phyloP scores from a whole-genome alignment of 2,329 filamentous ascomycete species.

The Amesomyces nigricolor region DNA sequence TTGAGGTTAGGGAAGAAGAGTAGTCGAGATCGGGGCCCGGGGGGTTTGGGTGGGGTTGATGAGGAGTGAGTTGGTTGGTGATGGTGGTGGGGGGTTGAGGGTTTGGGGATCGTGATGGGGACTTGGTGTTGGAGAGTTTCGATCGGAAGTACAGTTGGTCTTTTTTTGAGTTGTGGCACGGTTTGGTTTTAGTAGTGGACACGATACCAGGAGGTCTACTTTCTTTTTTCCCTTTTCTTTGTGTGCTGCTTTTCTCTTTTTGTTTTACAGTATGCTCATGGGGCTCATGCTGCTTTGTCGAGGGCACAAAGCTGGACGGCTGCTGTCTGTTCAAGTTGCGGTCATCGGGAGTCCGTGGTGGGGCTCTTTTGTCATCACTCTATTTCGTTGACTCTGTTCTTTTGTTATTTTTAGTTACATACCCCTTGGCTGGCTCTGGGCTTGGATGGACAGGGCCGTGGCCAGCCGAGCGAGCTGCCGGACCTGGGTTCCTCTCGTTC shows the following conservation, averaged over 20 bases:
- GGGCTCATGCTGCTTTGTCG: no score
- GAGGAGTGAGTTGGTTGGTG: slow-evolving; percentile 35
- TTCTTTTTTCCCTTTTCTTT: no score
- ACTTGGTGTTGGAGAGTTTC: neutral
- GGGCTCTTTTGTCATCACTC: neutral
- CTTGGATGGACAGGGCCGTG: no score
- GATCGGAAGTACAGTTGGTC: neutral
- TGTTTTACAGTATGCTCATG: no score
- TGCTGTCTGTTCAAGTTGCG: neutral
- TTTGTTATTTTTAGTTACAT: neutral
- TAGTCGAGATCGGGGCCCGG: slow-evolving; percentile 41
- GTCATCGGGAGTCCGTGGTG: neutral
- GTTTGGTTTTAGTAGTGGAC: no score
- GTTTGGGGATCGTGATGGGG: no score
- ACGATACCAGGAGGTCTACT: no score
- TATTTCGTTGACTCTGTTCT: neutral
- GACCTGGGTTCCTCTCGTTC: neutral
- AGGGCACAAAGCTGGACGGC: no score
- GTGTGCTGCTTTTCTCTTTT: no score
- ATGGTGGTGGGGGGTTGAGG: neutral
- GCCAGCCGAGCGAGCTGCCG: no score
- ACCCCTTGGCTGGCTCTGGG: neutral
- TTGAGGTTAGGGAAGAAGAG: slow-evolving; percentile 68
- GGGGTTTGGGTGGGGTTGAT: slow-evolving; percentile 38
- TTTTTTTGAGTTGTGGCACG: no score